Conservation (phyloP, 495 filamentous ascomycete species). For the Penicillium longicatenatum region DNA sequence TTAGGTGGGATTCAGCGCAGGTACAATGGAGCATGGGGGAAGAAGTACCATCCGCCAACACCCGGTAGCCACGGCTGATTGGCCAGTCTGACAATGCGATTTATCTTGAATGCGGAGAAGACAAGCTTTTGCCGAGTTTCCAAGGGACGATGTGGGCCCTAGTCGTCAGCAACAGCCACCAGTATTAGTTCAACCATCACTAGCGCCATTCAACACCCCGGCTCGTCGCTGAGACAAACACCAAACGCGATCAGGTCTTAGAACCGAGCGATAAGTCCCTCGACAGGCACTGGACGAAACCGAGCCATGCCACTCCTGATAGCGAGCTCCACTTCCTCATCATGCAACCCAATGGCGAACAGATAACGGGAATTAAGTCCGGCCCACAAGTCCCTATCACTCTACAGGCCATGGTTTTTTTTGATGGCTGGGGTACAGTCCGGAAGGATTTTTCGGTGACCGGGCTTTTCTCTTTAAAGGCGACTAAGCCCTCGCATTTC, state of each 20-base stretch:
- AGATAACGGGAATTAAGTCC: conserved; percentile 1
- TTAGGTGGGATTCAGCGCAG: no score
- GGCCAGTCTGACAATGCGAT: not conserved
- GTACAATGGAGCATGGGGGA: not conserved
- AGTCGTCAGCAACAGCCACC: conserved; percentile 10
- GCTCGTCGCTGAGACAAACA: conserved; percentile 4
- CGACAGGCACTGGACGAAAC: not conserved
- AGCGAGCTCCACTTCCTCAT: not conserved
- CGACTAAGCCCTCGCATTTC: not conserved
- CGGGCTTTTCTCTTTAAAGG: not conserved
- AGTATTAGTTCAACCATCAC: not conserved
- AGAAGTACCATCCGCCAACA: not conserved
- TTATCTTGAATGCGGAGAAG: conserved; percentile 9
- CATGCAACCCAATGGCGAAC: conserved; percentile 8
- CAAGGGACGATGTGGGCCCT: conserved; percentile 2
- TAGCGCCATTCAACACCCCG: not conserved
- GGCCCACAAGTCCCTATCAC: conserved; percentile 5
- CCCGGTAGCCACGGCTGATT: not conserved
- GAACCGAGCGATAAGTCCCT: conserved; percentile 4
- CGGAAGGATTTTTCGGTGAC: not conserved
- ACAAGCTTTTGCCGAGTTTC: conserved; percentile 16
- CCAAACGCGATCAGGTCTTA: not conserved
- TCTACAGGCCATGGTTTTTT: not conserved
- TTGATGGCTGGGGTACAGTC: not conserved
- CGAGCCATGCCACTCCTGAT: not conserved